A percentile compares a stretch with the other conserved stretches of the same genome.
phyloP scores from a whole-genome alignment of 164 flowering plant genomes.

The Saururus chinensis region DNA sequence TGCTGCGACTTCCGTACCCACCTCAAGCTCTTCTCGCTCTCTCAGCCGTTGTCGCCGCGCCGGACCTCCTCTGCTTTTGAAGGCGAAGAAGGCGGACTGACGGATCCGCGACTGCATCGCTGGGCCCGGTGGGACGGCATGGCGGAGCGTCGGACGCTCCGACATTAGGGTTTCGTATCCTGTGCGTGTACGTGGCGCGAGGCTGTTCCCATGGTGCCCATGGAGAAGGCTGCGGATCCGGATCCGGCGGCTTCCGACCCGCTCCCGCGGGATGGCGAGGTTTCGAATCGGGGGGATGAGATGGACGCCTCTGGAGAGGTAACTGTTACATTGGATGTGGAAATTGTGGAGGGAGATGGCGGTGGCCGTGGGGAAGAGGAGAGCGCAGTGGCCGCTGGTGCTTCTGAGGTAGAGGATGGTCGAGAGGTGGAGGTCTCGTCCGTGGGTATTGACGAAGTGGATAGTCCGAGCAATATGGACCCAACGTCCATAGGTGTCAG shows the following conservation, averaged over 20 bases:
- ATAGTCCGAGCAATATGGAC: not conserved
- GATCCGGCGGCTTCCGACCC: constrained; percentile 1
- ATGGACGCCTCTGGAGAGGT: no score
- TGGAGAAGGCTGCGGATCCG: not conserved
- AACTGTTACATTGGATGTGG: not conserved
- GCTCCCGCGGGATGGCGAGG: no score
- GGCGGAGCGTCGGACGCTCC: not conserved
- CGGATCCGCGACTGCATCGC: not conserved
- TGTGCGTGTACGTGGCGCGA: not conserved
- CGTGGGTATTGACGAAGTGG: not conserved
- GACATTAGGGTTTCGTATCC: not conserved
- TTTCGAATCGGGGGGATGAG: not conserved
- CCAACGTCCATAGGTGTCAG: not conserved
- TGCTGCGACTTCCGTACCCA: no score
- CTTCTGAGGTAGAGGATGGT: not conserved
- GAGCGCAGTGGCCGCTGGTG: not conserved
- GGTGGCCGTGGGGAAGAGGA: not conserved
- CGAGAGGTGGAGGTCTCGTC: not conserved
- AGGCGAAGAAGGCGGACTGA: no score
- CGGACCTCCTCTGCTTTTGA: no score
- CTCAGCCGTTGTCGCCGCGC: no score
- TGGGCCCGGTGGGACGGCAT: not conserved
- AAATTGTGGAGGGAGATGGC: constrained; percentile 1
- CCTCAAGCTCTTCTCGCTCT: no score
- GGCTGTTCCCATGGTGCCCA: not conserved